A percentile compares a stretch with the other conserved stretches of the same genome.
Conservation (phyloP, 2,329 filamentous ascomycete species). For the Colletotrichum chlorophyti region DNA sequence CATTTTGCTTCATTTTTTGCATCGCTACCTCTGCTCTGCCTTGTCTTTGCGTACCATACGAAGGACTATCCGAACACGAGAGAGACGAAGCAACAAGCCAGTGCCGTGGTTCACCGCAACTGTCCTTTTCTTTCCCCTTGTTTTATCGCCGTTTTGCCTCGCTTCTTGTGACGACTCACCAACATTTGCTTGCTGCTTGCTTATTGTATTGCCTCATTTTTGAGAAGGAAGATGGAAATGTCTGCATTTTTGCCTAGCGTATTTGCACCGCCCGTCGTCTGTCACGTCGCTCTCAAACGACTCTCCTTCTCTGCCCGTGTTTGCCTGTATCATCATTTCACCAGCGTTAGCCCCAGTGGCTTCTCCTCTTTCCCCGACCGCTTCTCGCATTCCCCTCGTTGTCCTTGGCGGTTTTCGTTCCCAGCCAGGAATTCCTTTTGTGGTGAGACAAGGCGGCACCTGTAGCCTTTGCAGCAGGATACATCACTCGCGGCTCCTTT, state of each 20-base stretch:
- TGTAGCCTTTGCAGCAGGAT: slow-evolving; percentile 27
- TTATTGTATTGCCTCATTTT: slow-evolving; percentile 6
- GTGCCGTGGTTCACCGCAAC: slow-evolving; percentile 1
- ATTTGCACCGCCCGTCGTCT: not conserved
- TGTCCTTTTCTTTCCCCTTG: slow-evolving; percentile 1
- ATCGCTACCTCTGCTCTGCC: too few relatives aligned
- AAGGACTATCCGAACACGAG: not conserved
- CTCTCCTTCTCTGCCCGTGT: slow-evolving; percentile 7
- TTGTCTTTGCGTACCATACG: slow-evolving; percentile 11
- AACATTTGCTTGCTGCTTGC: slow-evolving; percentile 3
- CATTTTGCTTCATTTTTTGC: too few relatives aligned
- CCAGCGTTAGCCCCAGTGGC: slow-evolving; percentile 8
- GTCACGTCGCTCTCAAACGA: too few relatives aligned
- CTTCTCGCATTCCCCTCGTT: slow-evolving; percentile 5
- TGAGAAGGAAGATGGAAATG: not conserved
- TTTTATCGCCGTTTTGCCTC: too few relatives aligned
- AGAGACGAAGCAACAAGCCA: slow-evolving; percentile 8
- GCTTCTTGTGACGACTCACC: slow-evolving; percentile 17
- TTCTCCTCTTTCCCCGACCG: slow-evolving; percentile 7
- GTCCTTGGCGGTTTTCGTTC: slow-evolving; percentile 12
- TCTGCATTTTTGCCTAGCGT: slow-evolving; percentile 3
- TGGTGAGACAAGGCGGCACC: slow-evolving; percentile 21
- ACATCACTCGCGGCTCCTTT: slow-evolving; percentile 24
- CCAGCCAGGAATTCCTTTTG: slow-evolving; percentile 7
- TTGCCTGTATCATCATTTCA: slow-evolving; percentile 21